phyloP scores from a whole-genome alignment of 2,329 filamentous ascomycete species.

The Basipetospora sp. region DNA sequence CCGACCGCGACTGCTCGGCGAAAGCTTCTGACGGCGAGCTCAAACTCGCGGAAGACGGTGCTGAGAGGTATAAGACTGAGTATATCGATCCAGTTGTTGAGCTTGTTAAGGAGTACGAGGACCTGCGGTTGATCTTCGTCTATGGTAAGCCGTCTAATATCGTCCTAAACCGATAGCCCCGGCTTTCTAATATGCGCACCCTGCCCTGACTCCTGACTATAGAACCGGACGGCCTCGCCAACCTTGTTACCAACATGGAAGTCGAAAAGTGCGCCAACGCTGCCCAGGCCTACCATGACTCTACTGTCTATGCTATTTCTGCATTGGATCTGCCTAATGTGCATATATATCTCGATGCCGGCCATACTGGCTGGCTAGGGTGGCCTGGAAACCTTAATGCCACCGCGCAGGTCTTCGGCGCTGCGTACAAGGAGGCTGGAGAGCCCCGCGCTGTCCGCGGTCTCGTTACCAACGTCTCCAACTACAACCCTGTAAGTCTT shows the following conservation, averaged over 20 bases:
- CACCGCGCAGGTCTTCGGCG: conserved; percentile 25
- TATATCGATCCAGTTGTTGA: conserved; percentile 29
- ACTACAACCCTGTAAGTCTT: conserved; percentile 27
- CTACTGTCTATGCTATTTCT: conserved; percentile 40
- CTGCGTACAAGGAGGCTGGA: conserved; percentile 22
- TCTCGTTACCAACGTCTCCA: conserved; percentile 24
- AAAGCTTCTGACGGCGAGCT: conserved; percentile 50
- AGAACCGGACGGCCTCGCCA: conserved; percentile 36
- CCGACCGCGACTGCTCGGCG: conserved; percentile 49
- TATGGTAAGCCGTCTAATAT: conserved; percentile 19
- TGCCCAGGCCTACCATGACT: conserved; percentile 41
- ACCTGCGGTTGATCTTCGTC: conserved; percentile 29
- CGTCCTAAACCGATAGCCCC: too few species aligned
- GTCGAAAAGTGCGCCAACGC: conserved; percentile 22
- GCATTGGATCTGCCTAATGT: conserved; percentile 46
- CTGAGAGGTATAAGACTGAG: conserved; percentile 25
- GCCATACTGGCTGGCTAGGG: conserved; percentile 50
- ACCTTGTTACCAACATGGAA: conserved; percentile 45
- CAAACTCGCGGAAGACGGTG: conserved; percentile 37
- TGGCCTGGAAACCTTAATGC: conserved; percentile 43
- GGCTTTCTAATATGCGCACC: too few species aligned
- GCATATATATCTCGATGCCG: conserved; percentile 48
- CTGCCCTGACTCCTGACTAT: too few species aligned
- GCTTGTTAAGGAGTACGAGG: conserved; percentile 26
- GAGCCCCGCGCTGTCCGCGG: conserved; percentile 24